A percentile compares a stretch with the other conserved stretches of the same genome.
phyloP scores from a whole-genome alignment of 768 basidiomycete species.

The Suillus cothurnatus region DNA sequence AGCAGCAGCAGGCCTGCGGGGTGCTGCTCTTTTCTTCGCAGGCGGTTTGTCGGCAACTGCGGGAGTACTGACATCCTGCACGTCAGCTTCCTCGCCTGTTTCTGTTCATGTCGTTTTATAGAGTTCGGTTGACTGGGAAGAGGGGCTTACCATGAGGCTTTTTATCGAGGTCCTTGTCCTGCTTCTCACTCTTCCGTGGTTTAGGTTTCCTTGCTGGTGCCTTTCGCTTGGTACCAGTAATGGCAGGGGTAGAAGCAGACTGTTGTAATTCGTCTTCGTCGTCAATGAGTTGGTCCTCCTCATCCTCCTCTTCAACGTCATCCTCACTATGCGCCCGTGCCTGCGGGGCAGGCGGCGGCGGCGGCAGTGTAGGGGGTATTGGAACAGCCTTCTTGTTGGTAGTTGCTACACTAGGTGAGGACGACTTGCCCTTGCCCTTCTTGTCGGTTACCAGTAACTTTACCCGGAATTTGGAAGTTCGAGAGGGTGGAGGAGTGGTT shows the following conservation, averaged over 20 bases:
- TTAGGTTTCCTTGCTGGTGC: conserved; percentile 50
- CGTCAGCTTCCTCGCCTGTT: conserved; percentile 27
- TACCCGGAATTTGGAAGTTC: conserved; percentile 45
- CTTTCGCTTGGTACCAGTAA: conserved; percentile 49
- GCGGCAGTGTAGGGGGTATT: not conserved
- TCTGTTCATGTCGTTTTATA: conserved; percentile 29
- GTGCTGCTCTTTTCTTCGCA: conserved; percentile 50
- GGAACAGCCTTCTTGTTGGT: conserved; percentile 23
- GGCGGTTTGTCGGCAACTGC: conserved; percentile 37
- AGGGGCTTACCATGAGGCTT: conserved; percentile 44
- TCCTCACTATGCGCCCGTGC: conserved; percentile 38
- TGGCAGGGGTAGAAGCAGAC: conserved; percentile 28
- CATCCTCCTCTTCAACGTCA: conserved; percentile 64
- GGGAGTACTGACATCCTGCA: conserved; percentile 17
- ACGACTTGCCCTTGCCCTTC: conserved; percentile 38
- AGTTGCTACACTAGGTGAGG: conserved; percentile 30
- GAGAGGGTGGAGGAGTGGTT: conserved; percentile 62
- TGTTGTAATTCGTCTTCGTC: conserved; percentile 51
- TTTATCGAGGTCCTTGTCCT: conserved; percentile 43
- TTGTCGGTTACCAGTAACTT: conserved; percentile 53
- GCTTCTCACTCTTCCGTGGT: conserved; percentile 55
- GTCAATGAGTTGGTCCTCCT: conserved; percentile 82
- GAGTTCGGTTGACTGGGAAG: conserved; percentile 13
- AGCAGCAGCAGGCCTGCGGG: conserved; percentile 44
- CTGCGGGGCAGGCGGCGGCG: conserved; percentile 18